These are phyloP conservation scores for Globisporangium megalacanthum DNA, from an alignment of 352 stramenopile genomes.

Conservation along the genomic window DNA sequence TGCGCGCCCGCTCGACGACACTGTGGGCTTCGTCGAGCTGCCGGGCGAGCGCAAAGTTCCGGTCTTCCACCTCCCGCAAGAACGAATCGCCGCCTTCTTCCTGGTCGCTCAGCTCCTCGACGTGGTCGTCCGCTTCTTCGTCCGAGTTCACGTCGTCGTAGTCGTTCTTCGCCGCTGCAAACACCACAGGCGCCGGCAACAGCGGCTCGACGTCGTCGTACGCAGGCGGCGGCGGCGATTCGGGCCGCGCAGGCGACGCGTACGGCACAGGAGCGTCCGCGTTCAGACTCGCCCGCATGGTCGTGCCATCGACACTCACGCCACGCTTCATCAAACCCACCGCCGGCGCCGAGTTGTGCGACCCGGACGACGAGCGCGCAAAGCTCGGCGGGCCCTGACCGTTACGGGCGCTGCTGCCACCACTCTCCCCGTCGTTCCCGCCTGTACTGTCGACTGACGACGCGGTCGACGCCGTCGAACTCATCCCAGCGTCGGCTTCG, in stretches of 20 bases:
- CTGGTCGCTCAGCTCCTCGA: conserved; percentile 56
- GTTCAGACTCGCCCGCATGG: conserved; percentile 16
- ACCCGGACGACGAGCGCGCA: conserved; percentile 7
- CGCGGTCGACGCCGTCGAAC: conserved; percentile 14
- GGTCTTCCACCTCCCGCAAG: conserved; percentile 72
- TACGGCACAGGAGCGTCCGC: conserved; percentile 14
- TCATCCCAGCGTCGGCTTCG: conserved; percentile 40
- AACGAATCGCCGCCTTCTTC: conserved; percentile 43
- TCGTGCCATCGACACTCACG: conserved; percentile 22
- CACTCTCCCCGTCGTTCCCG: conserved; percentile 18
- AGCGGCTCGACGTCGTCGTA: conserved; percentile 12
- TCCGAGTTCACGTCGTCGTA: conserved; percentile 80
- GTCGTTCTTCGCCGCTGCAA: conserved; percentile 32
- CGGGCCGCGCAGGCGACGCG: conserved; percentile 11
- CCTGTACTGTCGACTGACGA: conserved; percentile 27
- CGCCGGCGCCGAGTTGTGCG: not conserved
- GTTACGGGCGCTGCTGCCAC: conserved; percentile 19
- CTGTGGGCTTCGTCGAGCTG: conserved; percentile 81
- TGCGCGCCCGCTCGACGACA: conserved; percentile 75
- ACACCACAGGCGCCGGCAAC: conserved; percentile 10
- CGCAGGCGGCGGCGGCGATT: conserved; percentile 22
- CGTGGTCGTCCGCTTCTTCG: conserved; percentile 74
- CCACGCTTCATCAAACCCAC: conserved; percentile 30
- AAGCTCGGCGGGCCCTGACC: conserved; percentile 18
- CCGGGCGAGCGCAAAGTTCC: conserved; percentile 80